phyloP scores from a whole-genome alignment of 306 rosid genomes.

The Phaseolus lunatus region DNA sequence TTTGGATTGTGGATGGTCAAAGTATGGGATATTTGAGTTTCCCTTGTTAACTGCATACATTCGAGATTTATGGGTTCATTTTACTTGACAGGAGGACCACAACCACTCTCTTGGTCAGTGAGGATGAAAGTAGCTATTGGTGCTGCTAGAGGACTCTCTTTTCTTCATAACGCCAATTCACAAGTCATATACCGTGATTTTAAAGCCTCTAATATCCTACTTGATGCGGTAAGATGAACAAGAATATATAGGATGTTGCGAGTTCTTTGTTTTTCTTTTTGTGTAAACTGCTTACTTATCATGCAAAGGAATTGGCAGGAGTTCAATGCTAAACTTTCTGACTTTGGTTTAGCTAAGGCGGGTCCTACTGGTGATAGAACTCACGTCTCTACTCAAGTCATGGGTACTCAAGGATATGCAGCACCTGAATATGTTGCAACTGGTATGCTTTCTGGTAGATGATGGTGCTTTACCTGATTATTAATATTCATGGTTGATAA shows the following conservation, averaged over 20 bases:
- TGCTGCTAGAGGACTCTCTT: conserved; percentile 92
- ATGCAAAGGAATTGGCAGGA: conserved; percentile 60
- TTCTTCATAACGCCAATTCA: conserved; percentile 91
- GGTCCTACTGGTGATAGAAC: conserved; percentile 98
- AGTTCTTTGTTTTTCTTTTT: background rate
- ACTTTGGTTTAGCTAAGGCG: conserved; percentile 94
- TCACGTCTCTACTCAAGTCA: conserved; percentile 94
- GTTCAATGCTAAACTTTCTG: conserved; percentile 89
- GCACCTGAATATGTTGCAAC: conserved; percentile 99
- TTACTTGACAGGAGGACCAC: conserved; percentile 77
- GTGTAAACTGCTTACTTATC: conserved; percentile 30
- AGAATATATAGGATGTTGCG: background rate
- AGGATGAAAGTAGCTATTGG: conserved; percentile 95
- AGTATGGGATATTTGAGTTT: background rate
- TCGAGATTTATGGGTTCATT: conserved; percentile 26
- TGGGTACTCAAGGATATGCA: conserved; percentile 97
- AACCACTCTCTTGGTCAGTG: conserved; percentile 86
- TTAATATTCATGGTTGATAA: background rate
- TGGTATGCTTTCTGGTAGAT: conserved; percentile 58
- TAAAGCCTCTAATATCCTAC: conserved; percentile 92
- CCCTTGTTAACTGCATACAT: conserved; percentile 22
- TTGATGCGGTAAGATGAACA: conserved; percentile 72
- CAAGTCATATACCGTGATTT: conserved; percentile 97
- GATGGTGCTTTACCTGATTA: conserved; percentile 45
- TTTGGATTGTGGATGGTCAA: conserved; percentile 18